phyloP scores from a whole-genome alignment of 148 eudicot genomes.

The Talinum fruticosum region DNA sequence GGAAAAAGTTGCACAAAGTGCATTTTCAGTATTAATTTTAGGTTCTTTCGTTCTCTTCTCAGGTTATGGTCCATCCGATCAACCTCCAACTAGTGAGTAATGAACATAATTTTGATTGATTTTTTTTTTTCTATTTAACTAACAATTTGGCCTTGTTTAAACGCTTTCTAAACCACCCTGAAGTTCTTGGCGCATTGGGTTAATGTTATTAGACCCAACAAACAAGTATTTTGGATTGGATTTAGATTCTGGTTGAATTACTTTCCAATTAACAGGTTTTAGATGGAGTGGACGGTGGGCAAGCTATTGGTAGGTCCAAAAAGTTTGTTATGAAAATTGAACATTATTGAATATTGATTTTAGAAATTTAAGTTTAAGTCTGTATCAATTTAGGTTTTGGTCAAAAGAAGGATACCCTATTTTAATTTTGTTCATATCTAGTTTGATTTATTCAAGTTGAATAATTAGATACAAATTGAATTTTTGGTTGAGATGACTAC shows the following conservation, averaged over 20 bases:
- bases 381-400: no score
- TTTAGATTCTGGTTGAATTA: no score
- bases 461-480: no score
- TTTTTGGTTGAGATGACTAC: not conserved
- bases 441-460: not conserved
- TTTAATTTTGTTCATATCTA: no score
- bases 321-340: no score
- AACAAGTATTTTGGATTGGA: no score
- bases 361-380: no score
- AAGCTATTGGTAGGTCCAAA: no score
- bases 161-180: no score
- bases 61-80: slow-evolving; percentile 9
- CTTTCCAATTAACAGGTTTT: not conserved
- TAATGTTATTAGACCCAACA: not conserved
- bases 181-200: slow-evolving; percentile 10
- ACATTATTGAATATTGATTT: no score
- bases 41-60: not conserved
- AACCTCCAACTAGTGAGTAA: slow-evolving; percentile 13
- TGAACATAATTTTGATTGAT: not conserved
- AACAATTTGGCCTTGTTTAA: not conserved
- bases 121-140: not conserved
- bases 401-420: no score
- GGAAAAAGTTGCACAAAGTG: not conserved
- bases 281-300: no score
- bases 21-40: not conserved